Conservation (phyloP, 2,329 filamentous ascomycete genomes). For the Fonsecaea pedrosoi region DNA sequence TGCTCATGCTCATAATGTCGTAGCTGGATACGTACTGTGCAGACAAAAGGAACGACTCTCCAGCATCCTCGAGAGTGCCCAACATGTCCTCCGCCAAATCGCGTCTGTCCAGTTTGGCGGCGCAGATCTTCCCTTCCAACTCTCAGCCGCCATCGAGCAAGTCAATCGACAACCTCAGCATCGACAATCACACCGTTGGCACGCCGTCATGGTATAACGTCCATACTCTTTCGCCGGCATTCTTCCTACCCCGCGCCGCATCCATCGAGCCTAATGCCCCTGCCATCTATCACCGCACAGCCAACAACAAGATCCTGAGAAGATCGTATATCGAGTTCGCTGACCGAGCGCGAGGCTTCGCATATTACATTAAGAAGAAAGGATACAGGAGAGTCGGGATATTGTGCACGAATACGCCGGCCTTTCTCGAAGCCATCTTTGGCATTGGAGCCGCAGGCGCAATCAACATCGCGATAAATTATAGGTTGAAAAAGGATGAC, state of each 20-base stretch:
- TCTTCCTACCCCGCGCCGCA: constrained; percentile 84
- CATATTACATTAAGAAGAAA: constrained; percentile 82
- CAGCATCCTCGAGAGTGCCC: not conserved
- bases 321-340: constrained; percentile 82
- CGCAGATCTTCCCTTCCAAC: constrained; percentile 49
- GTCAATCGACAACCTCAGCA: constrained; percentile 44
- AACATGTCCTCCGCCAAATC: constrained; percentile 70
- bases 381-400: constrained; percentile 80
- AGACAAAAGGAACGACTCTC: not conserved
- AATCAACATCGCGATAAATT: constrained; percentile 76
- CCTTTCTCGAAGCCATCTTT: constrained; percentile 89
- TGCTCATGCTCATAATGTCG: constrained; percentile 8
- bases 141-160: constrained; percentile 36
- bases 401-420: constrained; percentile 89
- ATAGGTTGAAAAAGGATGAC: constrained; percentile 80
- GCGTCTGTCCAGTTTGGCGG: constrained; percentile 64
- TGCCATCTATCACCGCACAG: constrained; percentile 84
- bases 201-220: constrained; percentile 61
- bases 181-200: constrained; percentile 53
- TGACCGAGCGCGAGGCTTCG: constrained; percentile 83
- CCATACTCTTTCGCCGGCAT: constrained; percentile 83
- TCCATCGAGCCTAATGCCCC: constrained; percentile 84
- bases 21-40: not conserved
- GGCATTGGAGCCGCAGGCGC: constrained; percentile 82
- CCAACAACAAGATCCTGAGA: constrained; percentile 74